Conservation (phyloP, 2,329 filamentous ascomycete genomes). For the Ophiostoma sp. region DNA sequence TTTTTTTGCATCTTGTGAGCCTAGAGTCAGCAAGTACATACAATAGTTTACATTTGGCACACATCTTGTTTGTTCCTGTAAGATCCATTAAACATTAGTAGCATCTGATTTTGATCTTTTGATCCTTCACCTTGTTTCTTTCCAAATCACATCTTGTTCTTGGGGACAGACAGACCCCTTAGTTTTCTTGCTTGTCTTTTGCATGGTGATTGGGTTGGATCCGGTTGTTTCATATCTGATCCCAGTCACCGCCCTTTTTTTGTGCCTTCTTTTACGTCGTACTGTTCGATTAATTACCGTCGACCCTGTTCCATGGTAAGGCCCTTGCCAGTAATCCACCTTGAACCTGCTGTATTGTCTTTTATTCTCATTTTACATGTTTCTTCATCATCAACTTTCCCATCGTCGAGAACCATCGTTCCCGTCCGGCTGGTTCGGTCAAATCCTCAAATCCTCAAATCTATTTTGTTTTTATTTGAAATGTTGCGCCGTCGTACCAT, state of each 20-base stretch:
- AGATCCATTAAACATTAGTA: background rate
- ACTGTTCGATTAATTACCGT: background rate
- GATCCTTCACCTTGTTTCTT: background rate
- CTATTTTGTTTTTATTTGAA: background rate
- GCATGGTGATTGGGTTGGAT: background rate
- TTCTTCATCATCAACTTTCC: background rate
- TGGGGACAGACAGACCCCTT: too few relatives aligned
- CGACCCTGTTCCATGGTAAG: constrained; percentile 3
- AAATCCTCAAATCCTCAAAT: background rate
- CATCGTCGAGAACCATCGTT: background rate
- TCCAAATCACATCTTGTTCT: background rate
- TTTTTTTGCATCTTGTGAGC: background rate
- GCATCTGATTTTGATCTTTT: background rate
- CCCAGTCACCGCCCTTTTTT: background rate
- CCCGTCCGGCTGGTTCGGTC: background rate
- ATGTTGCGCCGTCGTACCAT: background rate
- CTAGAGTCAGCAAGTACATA: background rate
- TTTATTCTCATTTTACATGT: background rate
- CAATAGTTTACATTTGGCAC: background rate
- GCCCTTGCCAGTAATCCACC: background rate
- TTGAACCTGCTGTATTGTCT: background rate
- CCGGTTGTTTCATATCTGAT: background rate
- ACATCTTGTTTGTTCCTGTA: background rate
- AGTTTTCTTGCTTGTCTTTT: background rate
- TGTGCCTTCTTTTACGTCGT: background rate